Conservation (phyloP, 2,329 filamentous ascomycete species). For the Purpureocillium lavendulum region DNA sequence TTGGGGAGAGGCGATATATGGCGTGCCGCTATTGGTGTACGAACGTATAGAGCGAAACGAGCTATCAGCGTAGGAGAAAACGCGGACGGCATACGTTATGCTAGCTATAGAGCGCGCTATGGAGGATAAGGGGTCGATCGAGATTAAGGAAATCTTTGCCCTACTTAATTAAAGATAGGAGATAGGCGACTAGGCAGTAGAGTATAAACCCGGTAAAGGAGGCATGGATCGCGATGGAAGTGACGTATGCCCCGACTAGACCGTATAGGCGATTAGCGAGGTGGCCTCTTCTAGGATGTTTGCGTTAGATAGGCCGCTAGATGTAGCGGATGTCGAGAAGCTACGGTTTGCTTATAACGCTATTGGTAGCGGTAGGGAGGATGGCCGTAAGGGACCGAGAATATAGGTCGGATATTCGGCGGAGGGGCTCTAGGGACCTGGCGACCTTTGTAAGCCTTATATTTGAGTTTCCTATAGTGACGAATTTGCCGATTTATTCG, state of each 20-base stretch:
- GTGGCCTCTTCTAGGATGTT: constrained; percentile 5
- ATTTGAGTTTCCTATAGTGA: constrained; percentile 3
- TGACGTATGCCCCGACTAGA: too few species aligned
- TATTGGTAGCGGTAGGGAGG: background rate
- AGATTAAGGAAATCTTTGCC: constrained; percentile 6
- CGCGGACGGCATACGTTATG: constrained; percentile 7
- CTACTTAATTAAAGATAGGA: background rate
- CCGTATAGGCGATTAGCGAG: constrained; percentile 5
- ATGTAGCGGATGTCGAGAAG: constrained; percentile 3
- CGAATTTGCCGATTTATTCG: constrained; percentile 6
- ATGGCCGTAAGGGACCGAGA: background rate
- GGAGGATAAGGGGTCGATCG: constrained; percentile 1
- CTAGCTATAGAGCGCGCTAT: constrained; percentile 5
- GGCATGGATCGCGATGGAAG: too few species aligned
- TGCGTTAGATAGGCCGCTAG: constrained; percentile 2
- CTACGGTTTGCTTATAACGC: background rate
- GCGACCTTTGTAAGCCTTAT: background rate
- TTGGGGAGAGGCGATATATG: constrained; percentile 5
- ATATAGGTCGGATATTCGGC: background rate
- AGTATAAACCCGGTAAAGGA: too few species aligned
- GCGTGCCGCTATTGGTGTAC: constrained; percentile 5
- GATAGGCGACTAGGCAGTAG: too few species aligned
- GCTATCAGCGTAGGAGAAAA: constrained; percentile 5
- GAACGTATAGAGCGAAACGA: constrained; percentile 7
- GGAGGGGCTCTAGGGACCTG: background rate